Evolutionary conservation across 2,329 filamentous ascomycete genomes (phyloP), one percentile per base, ranked within the genome.

Genomic region (Ampelomyces quisqualis): DNA sequence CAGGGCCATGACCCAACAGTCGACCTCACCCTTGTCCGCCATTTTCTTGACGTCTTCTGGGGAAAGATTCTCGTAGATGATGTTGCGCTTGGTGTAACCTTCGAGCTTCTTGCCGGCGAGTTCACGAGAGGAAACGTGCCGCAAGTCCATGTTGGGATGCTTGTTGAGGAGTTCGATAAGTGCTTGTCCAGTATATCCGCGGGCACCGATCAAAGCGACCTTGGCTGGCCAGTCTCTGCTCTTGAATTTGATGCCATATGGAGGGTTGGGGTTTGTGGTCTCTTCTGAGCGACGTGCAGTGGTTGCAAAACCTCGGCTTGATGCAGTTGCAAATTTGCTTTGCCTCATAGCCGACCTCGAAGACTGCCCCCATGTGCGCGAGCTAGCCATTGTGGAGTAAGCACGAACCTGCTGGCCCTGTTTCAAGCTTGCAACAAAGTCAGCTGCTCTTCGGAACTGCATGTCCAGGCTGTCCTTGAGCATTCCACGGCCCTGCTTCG

Each of bases 1-100:
- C 20, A 97, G 81, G 23, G 93, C 93, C 88, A 97, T 93, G 30
- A 97, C 88, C 90, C 90, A 97, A 72, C 88, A 93, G 73, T 97
- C 91, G 34, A 97, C 84, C 60, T 90, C 81, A 36, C 87, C 86
- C 21, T 85, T 82, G 65, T 86, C 84, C 49, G 93, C 88, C 80
- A 97, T 88, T 43, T 83, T 79, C 49, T 83, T 82, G 9, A 95
- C 84, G 55, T 97, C 91, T 53, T 97, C 91, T 5, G 89, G 81
- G 40, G 80, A 84, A 30, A 97, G 76, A 67, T 90, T 95, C 70
- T 95, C 89, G 70, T 98, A 98, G 49, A 82, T 88, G 55, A 98
- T 88, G 47, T 94, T 83, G 50, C 86, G 82, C 79, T 96, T 97
- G 60, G 81, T 82, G 69, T 98, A 98, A 20, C 90, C 90, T 69